Evolutionary conservation across 1,284 basidiomycete genomes (phyloP), one percentile per base, ranked within the genome.

Genomic region (Ceratobasidium sp.): DNA sequence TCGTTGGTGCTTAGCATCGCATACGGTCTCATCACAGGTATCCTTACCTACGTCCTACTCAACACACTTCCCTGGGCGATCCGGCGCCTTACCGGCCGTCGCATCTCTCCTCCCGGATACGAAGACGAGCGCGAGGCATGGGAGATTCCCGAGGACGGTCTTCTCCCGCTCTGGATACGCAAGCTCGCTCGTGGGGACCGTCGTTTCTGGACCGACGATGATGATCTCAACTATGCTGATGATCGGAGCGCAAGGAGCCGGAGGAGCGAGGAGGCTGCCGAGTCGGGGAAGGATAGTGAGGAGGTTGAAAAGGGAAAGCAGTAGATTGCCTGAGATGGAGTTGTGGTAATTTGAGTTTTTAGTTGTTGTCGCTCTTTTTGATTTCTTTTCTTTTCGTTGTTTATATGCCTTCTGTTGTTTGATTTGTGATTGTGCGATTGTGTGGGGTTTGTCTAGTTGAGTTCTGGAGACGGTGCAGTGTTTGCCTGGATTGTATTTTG

Each of bases 11-110:
- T 79, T 82, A 94, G 92, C 88, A 96, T 96, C 83, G 94, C 95
- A 42, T 96, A 96, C 84, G 95, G 95, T 81, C 91, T 96, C 82
- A 96, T 96, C 80, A 77, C 61, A 0, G 95, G 94, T 68, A 88
- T 96, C 79, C 77, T 88, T 69, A 89, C 91, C 26, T 95, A 94
- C 84, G 83, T 94, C 71, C 81, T 94, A 67, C 86, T 96, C 80
- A 96, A 96, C 84, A 91, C 91, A 61, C 86, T 92, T 61, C 91
- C 94, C 3, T 88, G 89, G 83, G 56, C 89, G n/a, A 59, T 94
- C 78, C 88, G 86, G 81, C 90, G 88, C 81, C 80, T 89, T 42
- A 86, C 89, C 1, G 84, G 89, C 13, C 91, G 89, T n/a, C 88
- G 90, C 65, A 87, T 96, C 77, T 83, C 90, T 1, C 94, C 95